These are phyloP conservation scores for Leccinum subtestaceum DNA, from an alignment of 768 basidiomycete genomes.

Conservation along the genomic window DNA sequence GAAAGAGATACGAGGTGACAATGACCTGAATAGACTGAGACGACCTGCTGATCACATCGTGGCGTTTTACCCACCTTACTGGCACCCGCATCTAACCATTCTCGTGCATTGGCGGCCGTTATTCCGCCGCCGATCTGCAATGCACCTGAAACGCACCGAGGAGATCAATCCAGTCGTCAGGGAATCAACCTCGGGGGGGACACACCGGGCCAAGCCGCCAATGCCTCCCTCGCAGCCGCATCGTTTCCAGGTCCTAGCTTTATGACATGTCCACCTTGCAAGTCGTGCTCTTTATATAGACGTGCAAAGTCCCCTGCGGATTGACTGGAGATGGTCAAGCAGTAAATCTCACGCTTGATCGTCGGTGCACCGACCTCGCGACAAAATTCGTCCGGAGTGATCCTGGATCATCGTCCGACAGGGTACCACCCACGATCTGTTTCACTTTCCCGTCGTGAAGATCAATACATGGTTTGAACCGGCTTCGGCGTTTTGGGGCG, in stretches of 20 bases:
- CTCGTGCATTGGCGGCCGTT: slow-evolving; percentile 68
- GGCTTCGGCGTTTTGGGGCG: slow-evolving; percentile 32
- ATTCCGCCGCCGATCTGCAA: slow-evolving; percentile 96
- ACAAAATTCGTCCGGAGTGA: slow-evolving; percentile 86
- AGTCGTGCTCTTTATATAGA: slow-evolving; percentile 65
- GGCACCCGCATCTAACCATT: slow-evolving; percentile 88
- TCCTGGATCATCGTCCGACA: slow-evolving; percentile 64
- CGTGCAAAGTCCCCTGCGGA: slow-evolving; percentile 76
- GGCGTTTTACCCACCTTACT: slow-evolving; percentile 62
- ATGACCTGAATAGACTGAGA: slow-evolving; percentile 64
- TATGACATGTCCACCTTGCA: slow-evolving; percentile 92
- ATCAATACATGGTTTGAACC: slow-evolving; percentile 94
- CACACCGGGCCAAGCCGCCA: slow-evolving; percentile 79
- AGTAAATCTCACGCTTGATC: neutral
- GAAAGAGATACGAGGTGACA: slow-evolving; percentile 96
- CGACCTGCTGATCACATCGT: neutral
- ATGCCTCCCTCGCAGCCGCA: slow-evolving; percentile 79
- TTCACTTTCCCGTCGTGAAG: slow-evolving; percentile 95
- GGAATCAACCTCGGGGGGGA: slow-evolving; percentile 1
- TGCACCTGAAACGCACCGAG: slow-evolving; percentile 44
- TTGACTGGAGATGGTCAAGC: slow-evolving; percentile 46
- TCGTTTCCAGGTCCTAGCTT: slow-evolving; percentile 93
- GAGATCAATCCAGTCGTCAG: slow-evolving; percentile 4
- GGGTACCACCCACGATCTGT: slow-evolving; percentile 95
- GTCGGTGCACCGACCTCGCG: slow-evolving; percentile 54